These are phyloP conservation scores for Candida dendrica DNA, from an alignment of 805 yeast genomes.

Conservation along the genomic window DNA sequence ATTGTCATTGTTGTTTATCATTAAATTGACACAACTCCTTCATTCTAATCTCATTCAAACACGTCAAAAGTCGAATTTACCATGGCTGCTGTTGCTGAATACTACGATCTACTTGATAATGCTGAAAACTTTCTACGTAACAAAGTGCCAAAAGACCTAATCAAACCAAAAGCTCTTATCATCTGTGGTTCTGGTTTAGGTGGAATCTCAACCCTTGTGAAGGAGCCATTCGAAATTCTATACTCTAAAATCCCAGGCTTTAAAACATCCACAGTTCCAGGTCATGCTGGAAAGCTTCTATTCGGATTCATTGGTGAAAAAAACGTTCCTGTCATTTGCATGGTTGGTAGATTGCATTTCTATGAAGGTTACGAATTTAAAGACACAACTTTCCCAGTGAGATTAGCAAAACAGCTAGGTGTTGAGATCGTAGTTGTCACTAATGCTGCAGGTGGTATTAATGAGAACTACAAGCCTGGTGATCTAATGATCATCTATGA, in stretches of 20 bases:
- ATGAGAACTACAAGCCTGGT: constrained; percentile 62
- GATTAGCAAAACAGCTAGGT: constrained; percentile 63
- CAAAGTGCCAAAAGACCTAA: constrained; percentile 1
- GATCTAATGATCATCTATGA: constrained; percentile 88
- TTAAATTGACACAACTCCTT: background rate
- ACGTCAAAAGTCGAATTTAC: too few species aligned
- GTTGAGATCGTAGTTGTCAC: constrained; percentile 66
- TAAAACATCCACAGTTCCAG: constrained; percentile 74
- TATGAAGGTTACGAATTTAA: constrained; percentile 87
- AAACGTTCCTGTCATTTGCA: constrained; percentile 75
- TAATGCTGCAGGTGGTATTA: constrained; percentile 95
- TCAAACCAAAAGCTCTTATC: constrained; percentile 60
- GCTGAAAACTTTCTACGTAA: constrained; percentile 13
- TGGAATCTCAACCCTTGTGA: constrained; percentile 53
- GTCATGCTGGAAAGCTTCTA: constrained; percentile 79
- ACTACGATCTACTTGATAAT: constrained; percentile 8
- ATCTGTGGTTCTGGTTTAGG: constrained; percentile 96
- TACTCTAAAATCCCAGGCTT: constrained; percentile 77
- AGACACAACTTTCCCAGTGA: constrained; percentile 78
- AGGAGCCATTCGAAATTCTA: constrained; percentile 40
- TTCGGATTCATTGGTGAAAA: constrained; percentile 70
- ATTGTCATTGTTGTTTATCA: too few species aligned
- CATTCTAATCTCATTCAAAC: background rate
- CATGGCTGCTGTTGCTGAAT: constrained; percentile 2
- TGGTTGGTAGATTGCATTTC: constrained; percentile 90